Conservation (phyloP, 2,329 filamentous ascomycete species). For the Penicillium sp. region DNA sequence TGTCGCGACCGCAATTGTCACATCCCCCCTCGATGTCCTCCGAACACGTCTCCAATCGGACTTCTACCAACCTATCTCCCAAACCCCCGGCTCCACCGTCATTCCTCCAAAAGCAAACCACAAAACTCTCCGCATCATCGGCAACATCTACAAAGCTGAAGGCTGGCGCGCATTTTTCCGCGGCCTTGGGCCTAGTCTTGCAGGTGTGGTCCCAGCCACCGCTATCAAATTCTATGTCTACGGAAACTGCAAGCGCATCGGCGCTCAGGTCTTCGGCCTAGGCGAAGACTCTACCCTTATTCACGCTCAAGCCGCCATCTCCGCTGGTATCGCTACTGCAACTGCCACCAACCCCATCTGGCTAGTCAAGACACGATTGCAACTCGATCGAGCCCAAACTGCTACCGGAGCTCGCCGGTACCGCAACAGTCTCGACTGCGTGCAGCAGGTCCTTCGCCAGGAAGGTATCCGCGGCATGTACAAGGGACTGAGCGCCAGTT, state of each 20-base stretch:
- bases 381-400: conserved; percentile 40
- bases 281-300: conserved; percentile 32
- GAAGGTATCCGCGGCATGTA: conserved; percentile 88
- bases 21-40: conserved; percentile 93
- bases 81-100: conserved; percentile 54
- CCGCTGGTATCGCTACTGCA: conserved; percentile 36
- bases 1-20: conserved; percentile 85
- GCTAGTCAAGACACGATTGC: conserved; percentile 70
- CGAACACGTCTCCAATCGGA: conserved; percentile 96
- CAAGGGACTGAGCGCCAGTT: conserved; percentile 77
- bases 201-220: conserved; percentile 40
- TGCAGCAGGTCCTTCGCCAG: conserved; percentile 72
- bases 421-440: conserved; percentile 66
- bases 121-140: conserved; percentile 36
- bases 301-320: conserved; percentile 36
- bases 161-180: conserved; percentile 40
- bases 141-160: conserved; percentile 38
- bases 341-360: conserved; percentile 42
- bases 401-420: conserved; percentile 37
- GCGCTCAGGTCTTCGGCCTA: conserved; percentile 27
- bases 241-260: conserved; percentile 39
- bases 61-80: conserved; percentile 74
- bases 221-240: conserved; percentile 43
- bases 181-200: conserved; percentile 39
- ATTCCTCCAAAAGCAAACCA: conserved; percentile 35